A percentile compares a stretch with the other conserved stretches of the same genome.
phyloP scores from a whole-genome alignment of 495 filamentous ascomycete genomes.

The Aspergillus kassunensis region DNA sequence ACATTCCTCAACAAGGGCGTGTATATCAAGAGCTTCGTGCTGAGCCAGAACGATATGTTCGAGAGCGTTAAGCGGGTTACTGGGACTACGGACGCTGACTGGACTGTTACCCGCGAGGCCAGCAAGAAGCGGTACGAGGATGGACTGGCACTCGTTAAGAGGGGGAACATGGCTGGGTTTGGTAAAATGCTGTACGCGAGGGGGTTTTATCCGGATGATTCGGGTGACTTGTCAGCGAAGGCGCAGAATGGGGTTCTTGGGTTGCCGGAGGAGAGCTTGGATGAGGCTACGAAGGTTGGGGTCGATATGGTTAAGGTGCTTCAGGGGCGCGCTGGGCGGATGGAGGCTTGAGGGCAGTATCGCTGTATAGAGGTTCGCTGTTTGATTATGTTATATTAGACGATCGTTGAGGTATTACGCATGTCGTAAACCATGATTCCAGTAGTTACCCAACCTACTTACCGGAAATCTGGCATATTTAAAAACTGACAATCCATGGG shows the following conservation, averaged over 20 bases:
- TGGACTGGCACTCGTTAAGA: constrained; percentile 35
- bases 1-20: constrained; percentile 38
- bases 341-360: constrained; percentile 1
- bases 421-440: no score
- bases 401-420: no score
- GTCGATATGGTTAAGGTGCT: constrained; percentile 10
- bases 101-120: constrained; percentile 48
- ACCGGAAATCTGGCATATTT: no score
- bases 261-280: constrained; percentile 56
- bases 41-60: constrained; percentile 52
- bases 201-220: constrained; percentile 47
- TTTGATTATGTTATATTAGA: neutral
- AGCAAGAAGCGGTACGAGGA: constrained; percentile 39
- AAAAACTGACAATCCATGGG: no score
- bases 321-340: constrained; percentile 5
- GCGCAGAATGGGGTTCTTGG: constrained; percentile 49
- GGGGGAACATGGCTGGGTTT: constrained; percentile 33
- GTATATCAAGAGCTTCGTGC: constrained; percentile 42
- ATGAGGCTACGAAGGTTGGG: constrained; percentile 41
- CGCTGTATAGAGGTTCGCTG: neutral
- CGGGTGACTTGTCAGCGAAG: constrained; percentile 36
- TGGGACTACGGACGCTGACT: constrained; percentile 49
- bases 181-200: constrained; percentile 45
- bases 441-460: no score
- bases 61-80: constrained; percentile 50